phyloP scores from a whole-genome alignment of 768 basidiomycete species.

The Gelatoporia subvermispora region DNA sequence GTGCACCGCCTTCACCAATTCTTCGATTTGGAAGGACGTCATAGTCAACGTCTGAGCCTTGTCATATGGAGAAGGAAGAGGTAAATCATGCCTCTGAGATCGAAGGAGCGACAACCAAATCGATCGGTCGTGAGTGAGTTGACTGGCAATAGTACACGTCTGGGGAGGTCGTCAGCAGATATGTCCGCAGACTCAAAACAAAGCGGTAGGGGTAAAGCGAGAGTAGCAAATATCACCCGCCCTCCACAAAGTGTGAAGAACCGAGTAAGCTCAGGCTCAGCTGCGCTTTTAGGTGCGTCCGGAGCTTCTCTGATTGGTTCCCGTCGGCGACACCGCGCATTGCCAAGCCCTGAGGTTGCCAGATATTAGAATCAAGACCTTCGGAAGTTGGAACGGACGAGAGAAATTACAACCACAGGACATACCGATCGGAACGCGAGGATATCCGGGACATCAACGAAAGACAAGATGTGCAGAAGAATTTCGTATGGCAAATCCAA shows the following conservation, averaged over 20 bases:
- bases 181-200: too few relatives aligned
- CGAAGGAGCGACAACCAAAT: slow-evolving; percentile 17
- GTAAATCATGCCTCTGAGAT: slow-evolving; percentile 3
- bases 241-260: background rate
- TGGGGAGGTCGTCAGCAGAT: background rate
- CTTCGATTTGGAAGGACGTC: slow-evolving; percentile 3
- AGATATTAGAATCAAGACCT: background rate
- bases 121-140: slow-evolving; percentile 13
- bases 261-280: too few relatives aligned
- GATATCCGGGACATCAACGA: slow-evolving; percentile 13
- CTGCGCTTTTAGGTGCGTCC: background rate
- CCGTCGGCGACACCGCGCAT: background rate
- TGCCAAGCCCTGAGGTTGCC: background rate
- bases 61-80: slow-evolving; percentile 9
- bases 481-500: slow-evolving; percentile 19
- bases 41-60: slow-evolving; percentile 1
- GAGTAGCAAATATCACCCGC: background rate
- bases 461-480: slow-evolving; percentile 10
- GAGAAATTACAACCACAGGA: background rate
- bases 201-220: background rate
- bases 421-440: slow-evolving; percentile 16
- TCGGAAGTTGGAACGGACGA: too few relatives aligned
- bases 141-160: slow-evolving; percentile 12
- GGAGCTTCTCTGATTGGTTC: slow-evolving; percentile 3
- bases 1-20: slow-evolving; percentile 1